These are phyloP conservation scores for Uncinocarpus reesii DNA, from an alignment of 2,329 filamentous ascomycete genomes.

Conservation along the genomic window DNA sequence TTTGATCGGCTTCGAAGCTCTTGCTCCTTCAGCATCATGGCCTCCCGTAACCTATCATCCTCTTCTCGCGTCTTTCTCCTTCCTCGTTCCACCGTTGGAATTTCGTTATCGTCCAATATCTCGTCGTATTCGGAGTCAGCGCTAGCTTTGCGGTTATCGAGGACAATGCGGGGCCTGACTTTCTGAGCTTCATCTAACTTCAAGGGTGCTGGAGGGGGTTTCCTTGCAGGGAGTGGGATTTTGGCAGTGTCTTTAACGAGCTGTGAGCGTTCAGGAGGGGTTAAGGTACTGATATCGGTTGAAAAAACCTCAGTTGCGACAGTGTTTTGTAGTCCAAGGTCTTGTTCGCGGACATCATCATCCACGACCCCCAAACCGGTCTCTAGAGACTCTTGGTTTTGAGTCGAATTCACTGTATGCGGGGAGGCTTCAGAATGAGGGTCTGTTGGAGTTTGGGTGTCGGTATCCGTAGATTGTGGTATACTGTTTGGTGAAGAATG, in stretches of 20 bases:
- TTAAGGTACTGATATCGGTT: not conserved
- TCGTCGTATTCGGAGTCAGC: slow-evolving; percentile 79
- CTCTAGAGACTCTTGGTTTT: not conserved
- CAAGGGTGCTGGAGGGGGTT: slow-evolving; percentile 74
- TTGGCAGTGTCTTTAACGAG: slow-evolving; percentile 19
- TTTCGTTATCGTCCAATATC: slow-evolving; percentile 57
- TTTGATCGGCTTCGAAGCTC: slow-evolving; percentile 63
- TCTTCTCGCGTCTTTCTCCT: slow-evolving; percentile 77
- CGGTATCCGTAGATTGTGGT: not conserved
- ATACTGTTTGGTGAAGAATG: not conserved
- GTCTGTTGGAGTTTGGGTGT: not conserved
- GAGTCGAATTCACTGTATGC: not conserved
- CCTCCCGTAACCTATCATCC: slow-evolving; percentile 68
- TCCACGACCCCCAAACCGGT: not conserved
- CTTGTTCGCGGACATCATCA: not conserved
- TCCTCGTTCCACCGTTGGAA: slow-evolving; percentile 51
- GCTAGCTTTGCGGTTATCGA: slow-evolving; percentile 44
- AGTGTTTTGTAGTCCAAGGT: not conserved
- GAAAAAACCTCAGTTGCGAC: not conserved
- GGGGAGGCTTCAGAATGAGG: not conserved
- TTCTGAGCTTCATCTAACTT: slow-evolving; percentile 49
- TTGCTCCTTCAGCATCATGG: slow-evolving; percentile 55
- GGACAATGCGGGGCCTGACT: slow-evolving; percentile 37
- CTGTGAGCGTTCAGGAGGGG: not conserved
- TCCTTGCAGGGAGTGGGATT: slow-evolving; percentile 55